phyloP scores from a whole-genome alignment of 257 asterid genomes.

The Primulina huaijiensis region DNA sequence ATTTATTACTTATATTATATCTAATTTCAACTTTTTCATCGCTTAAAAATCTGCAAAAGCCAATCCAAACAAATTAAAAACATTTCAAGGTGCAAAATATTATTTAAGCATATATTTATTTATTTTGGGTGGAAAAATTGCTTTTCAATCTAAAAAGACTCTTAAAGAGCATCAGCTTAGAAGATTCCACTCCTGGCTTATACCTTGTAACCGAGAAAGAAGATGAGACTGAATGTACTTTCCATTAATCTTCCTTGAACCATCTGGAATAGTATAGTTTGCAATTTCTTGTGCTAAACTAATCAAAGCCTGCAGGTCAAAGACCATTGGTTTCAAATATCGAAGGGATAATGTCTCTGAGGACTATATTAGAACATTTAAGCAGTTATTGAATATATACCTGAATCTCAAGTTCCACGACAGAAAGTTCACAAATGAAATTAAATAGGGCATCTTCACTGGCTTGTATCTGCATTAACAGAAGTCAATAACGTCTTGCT shows the following conservation, averaged over 20 bases:
- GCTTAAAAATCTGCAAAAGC: background rate
- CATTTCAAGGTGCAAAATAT: too few species aligned
- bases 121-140: too few species aligned
- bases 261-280: slow-evolving; percentile 55
- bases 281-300: slow-evolving; percentile 71
- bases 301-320: slow-evolving; percentile 59
- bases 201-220: slow-evolving; percentile 66
- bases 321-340: background rate
- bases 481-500: slow-evolving; percentile 5
- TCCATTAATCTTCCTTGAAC: slow-evolving; percentile 83
- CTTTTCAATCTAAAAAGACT: background rate
- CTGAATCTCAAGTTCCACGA: slow-evolving; percentile 61
- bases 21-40: too few species aligned
- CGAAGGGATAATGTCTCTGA: slow-evolving; percentile 1
- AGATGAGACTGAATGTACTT: slow-evolving; percentile 83
- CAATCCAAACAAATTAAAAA: too few species aligned
- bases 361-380: slow-evolving; percentile 11
- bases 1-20: background rate
- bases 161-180: background rate
- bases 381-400: slow-evolving; percentile 31
- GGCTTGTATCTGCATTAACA: slow-evolving; percentile 56
- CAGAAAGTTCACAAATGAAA: slow-evolving; percentile 68
- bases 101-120: too few species aligned
- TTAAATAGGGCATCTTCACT: slow-evolving; percentile 56
- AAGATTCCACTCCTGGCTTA: background rate